These are phyloP conservation scores for Stephania yunnanensis DNA, from an alignment of 164 flowering plant species.

Conservation along the genomic window DNA sequence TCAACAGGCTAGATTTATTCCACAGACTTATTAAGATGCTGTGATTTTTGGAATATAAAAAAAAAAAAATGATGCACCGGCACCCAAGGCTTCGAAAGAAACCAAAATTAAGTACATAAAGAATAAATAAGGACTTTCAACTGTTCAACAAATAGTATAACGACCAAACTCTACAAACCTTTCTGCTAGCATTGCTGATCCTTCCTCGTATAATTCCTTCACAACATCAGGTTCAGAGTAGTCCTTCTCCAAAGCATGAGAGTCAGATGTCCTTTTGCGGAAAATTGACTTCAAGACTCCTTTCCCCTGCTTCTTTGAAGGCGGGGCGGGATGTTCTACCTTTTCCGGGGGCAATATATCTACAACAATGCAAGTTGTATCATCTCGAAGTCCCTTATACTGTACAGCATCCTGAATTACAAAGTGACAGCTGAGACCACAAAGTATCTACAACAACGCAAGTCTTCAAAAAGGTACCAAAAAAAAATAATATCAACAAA, in stretches of 20 bases:
- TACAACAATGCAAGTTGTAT: constrained; percentile 93
- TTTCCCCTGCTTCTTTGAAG: constrained; percentile 71
- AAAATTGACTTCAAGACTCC: constrained; percentile 84
- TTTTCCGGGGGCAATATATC: constrained; percentile 77
- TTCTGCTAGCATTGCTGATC: constrained; percentile 91
- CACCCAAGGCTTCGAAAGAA: neutral
- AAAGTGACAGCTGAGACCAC: neutral
- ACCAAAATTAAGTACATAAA: neutral
- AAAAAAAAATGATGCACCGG: no score
- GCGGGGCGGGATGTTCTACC: constrained; percentile 45
- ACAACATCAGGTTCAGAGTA: constrained; percentile 67
- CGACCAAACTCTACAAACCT: constrained; percentile 43
- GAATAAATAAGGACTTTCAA: neutral
- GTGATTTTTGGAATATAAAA: no score
- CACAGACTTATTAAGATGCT: neutral
- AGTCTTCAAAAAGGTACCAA: neutral
- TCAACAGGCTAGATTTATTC: constrained; percentile 2
- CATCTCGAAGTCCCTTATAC: constrained; percentile 84
- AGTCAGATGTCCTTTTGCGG: constrained; percentile 56
- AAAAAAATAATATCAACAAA: neutral
- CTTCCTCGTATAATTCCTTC: constrained; percentile 88
- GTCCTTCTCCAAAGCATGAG: constrained; percentile 54
- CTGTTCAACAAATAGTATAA: neutral
- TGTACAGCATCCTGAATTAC: constrained; percentile 66
- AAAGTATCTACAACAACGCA: neutral